phyloP scores from a whole-genome alignment of 345 rosid species.

The Litchi chinensis region DNA sequence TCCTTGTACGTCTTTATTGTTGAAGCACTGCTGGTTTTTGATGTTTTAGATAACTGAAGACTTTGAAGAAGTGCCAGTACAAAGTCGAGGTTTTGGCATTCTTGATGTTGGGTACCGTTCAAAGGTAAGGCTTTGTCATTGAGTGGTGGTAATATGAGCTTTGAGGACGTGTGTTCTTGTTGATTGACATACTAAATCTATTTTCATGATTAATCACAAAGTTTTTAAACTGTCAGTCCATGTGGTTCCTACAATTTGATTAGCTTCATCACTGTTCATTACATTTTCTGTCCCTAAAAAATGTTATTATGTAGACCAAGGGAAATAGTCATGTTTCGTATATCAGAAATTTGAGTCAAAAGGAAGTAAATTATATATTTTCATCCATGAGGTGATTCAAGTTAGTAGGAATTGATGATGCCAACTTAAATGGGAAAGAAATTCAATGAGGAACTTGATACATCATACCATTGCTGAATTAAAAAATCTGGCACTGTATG shows the following conservation, averaged over 20 bases:
- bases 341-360: neutral
- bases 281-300: neutral
- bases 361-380: neutral
- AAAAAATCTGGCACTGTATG: neutral
- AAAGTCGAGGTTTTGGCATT: slow-evolving; percentile 97
- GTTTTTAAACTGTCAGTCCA: neutral
- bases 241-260: neutral
- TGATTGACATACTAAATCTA: neutral
- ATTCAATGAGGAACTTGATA: neutral
- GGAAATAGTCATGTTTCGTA: neutral
- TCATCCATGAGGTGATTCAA: neutral
- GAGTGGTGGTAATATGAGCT: neutral
- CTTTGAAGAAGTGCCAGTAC: slow-evolving; percentile 83
- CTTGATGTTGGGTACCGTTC: slow-evolving; percentile 96
- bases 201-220: neutral
- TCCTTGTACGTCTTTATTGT: slow-evolving; percentile 10
- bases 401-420: neutral
- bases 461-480: neutral
- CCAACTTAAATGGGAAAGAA: neutral
- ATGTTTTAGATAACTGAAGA: slow-evolving; percentile 68
- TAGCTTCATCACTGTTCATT: neutral
- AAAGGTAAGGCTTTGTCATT: slow-evolving; percentile 44
- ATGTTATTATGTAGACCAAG: neutral
- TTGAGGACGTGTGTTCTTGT: neutral
- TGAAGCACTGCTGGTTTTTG: slow-evolving; percentile 10